These are phyloP conservation scores for Leptographium wingfieldii DNA, from an alignment of 2,329 filamentous ascomycete genomes.

Conservation along the genomic window DNA sequence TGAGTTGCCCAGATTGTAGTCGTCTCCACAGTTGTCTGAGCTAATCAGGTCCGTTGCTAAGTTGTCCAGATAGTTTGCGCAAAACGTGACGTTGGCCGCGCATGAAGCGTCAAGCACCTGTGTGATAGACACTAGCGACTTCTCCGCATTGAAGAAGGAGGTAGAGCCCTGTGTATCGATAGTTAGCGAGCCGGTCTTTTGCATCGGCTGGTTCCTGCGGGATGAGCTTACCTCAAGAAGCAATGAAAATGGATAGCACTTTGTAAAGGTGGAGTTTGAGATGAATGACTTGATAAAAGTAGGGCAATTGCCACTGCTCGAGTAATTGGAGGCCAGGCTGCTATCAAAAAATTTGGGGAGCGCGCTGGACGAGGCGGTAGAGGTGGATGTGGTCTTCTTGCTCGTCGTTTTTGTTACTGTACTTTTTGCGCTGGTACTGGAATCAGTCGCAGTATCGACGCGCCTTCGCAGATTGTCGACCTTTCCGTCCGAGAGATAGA, in stretches of 20 bases:
- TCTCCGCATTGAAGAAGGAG: conserved; percentile 69
- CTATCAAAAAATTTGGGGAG: conserved; percentile 58
- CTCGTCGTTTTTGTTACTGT: conserved; percentile 10
- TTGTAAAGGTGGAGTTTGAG: conserved; percentile 49
- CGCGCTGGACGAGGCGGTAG: conserved; percentile 22
- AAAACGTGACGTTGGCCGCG: conserved; percentile 50
- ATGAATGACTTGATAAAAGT: conserved; percentile 58
- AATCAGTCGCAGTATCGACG: not conserved
- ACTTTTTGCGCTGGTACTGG: not conserved
- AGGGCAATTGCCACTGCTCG: conserved; percentile 41
- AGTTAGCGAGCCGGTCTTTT: not conserved
- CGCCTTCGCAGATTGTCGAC: conserved; percentile 13
- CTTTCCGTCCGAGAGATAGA: conserved; percentile 23
- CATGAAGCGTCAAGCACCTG: conserved; percentile 71
- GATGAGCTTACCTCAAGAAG: conserved; percentile 54
- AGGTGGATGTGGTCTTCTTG: conserved; percentile 14
- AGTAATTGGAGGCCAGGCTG: conserved; percentile 50
- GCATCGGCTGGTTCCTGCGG: not conserved
- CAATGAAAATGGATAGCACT: conserved; percentile 74
- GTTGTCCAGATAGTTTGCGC: conserved; percentile 49
- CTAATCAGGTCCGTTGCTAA: conserved; percentile 54
- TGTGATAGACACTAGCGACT: conserved; percentile 59
- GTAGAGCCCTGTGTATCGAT: conserved; percentile 51
- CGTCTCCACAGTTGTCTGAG: conserved; percentile 54
- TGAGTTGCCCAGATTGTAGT: conserved; percentile 55